Evolutionary conservation across 768 basidiomycete genomes (phyloP).

Genomic region (Boletus patriciae): DNA sequence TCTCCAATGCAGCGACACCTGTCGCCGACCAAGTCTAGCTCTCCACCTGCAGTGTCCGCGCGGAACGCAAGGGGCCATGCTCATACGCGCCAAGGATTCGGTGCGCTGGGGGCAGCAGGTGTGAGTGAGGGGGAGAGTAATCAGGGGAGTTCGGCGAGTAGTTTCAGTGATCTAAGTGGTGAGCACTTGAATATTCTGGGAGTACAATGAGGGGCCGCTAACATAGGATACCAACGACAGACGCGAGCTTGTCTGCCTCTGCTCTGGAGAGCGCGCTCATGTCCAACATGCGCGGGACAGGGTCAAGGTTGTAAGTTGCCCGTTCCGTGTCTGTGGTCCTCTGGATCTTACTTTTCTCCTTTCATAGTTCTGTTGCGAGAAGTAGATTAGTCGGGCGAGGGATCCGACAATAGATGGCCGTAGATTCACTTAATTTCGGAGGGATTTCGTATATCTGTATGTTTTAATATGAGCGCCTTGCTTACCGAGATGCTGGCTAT

Average conservation of each 20-base stretch:
- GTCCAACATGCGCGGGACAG: conserved; percentile 67
- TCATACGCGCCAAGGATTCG: conserved; percentile 47
- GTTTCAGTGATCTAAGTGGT: conserved; percentile 89
- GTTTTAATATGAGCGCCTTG: conserved; percentile 9
- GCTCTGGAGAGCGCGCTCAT: conserved; percentile 77
- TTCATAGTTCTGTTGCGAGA: conserved; percentile 36
- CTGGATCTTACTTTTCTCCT: neutral
- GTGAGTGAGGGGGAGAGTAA: conserved; percentile 59
- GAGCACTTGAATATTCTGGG: conserved; percentile 21
- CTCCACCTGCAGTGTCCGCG: conserved; percentile 58
- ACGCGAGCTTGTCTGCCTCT: conserved; percentile 74
- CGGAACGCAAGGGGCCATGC: conserved; percentile 53
- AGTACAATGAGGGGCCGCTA: neutral
- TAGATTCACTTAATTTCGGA: neutral
- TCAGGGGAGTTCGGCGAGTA: conserved; percentile 72
- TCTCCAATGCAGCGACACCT: conserved; percentile 50
- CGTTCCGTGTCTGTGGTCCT: neutral
- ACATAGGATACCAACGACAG: conserved; percentile 33
- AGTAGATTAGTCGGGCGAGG: conserved; percentile 33
- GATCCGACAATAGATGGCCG: conserved; percentile 24
- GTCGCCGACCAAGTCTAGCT: conserved; percentile 57
- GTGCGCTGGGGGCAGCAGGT: conserved; percentile 40
- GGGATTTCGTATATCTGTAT: neutral
- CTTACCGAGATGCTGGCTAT: conserved; percentile 9
- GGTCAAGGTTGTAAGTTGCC: conserved; percentile 66